These are phyloP conservation scores for Nepenthes gracilis DNA, from an alignment of 148 eudicot species.

Conservation along the genomic window DNA sequence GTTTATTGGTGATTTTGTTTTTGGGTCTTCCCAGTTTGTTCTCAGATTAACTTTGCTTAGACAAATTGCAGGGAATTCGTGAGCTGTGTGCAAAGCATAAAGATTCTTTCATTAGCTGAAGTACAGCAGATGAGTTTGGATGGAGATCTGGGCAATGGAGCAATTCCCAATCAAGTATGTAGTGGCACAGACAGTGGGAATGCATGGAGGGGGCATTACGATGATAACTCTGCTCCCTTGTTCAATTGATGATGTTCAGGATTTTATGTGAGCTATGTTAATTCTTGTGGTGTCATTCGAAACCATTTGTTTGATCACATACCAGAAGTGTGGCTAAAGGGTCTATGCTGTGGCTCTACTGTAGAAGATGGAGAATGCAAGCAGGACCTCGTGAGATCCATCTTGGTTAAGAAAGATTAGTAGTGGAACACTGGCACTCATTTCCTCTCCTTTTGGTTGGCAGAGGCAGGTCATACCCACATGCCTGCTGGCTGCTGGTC, in stretches of 20 bases:
- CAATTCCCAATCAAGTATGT: conserved; percentile 72
- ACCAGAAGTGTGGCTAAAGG: no score
- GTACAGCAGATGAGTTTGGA: conserved; percentile 97
- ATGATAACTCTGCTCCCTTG: conserved; percentile 73
- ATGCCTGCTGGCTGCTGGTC: no score
- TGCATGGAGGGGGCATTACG: conserved; percentile 79
- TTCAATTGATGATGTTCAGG: conserved; percentile 40
- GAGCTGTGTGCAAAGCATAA: conserved; percentile 92
- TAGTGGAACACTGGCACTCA: no score
- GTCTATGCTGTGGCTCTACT: no score
- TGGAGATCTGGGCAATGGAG: conserved; percentile 62
- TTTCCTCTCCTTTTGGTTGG: no score
- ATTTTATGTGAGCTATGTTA: no score
- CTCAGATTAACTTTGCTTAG: not conserved
- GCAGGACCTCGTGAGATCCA: no score
- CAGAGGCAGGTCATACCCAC: no score
- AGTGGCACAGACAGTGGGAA: conserved; percentile 88
- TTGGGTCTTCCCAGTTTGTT: conserved; percentile 3
- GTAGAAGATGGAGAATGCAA: no score
- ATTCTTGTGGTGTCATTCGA: no score
- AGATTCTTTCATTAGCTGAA: conserved; percentile 83
- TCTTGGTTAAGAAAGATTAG: no score
- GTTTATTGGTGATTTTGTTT: not conserved
- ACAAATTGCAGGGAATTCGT: conserved; percentile 70
- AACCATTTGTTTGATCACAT: no score